These are phyloP conservation scores for Pythium oligandrum DNA, from an alignment of 352 stramenopile species.

Conservation along the genomic window DNA sequence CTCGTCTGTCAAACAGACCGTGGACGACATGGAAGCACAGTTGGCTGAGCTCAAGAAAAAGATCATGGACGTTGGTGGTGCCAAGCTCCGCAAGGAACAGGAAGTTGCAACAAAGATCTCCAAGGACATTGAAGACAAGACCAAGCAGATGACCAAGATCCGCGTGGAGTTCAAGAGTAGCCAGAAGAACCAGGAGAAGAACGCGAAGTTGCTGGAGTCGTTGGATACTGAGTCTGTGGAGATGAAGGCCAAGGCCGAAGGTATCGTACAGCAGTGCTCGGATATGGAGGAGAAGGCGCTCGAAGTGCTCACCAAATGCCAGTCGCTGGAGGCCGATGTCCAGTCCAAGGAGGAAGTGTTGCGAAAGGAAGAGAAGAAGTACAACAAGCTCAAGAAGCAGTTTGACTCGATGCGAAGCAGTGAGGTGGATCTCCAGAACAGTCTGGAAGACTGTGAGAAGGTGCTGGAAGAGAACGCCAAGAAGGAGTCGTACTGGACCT, in stretches of 20 bases:
- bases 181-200: conserved; percentile 80
- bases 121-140: conserved; percentile 85
- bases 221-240: conserved; percentile 77
- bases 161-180: conserved; percentile 79
- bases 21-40: conserved; percentile 66
- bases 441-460: conserved; percentile 92
- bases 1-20: conserved; percentile 49
- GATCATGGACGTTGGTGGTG: conserved; percentile 94
- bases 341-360: conserved; percentile 81
- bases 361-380: conserved; percentile 69
- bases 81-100: conserved; percentile 93
- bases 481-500: conserved; percentile 85
- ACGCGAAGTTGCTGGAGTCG: conserved; percentile 48
- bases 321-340: conserved; percentile 87
- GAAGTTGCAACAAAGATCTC: conserved; percentile 79
- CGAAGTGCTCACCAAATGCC: conserved; percentile 88
- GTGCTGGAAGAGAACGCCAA: conserved; percentile 90
- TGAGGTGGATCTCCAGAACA: conserved; percentile 92
- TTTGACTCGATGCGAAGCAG: conserved; percentile 87
- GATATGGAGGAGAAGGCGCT: conserved; percentile 91
- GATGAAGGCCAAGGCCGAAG: conserved; percentile 67
- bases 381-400: conserved; percentile 86
- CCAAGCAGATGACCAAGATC: conserved; percentile 86
- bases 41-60: conserved; percentile 92
- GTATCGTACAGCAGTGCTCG: conserved; percentile 87